Base-by-base conservation (phyloP, 768 basidiomycete genomes). In the Mycena maculata region DNA sequence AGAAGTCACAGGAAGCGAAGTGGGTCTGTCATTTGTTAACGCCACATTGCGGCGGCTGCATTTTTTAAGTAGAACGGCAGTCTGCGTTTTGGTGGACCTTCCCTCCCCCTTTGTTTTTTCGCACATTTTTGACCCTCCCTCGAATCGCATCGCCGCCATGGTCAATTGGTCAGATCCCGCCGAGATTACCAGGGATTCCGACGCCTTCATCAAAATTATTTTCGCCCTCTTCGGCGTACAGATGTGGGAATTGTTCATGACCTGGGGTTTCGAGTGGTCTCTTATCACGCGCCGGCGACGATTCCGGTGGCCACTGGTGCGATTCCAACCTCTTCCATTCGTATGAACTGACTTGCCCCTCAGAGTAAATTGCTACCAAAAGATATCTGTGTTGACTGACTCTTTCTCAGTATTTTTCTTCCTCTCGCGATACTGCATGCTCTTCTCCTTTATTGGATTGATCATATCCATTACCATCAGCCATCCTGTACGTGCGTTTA, bases 221-320 rank as follows among this genome's bases (percentile, higher is more conserved):
- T 89, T 89, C 71, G 79, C 81, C n/a, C 81, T 90, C 58, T 89
- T 88, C 67, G 91, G 91, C 20, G 76, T 90, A 53, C 90, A 90
- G 69, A 57, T 89, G 30, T 92, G 90, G 90, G 91, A 92, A 72
- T 67, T 92, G 44, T 82, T 88, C 68, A 78, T 82, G 70, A 91
- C 91, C 18, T 85, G 77, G 62, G 83, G 84, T 66, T 92, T 93
- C 68, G 91, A 93, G 71, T 86, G 86, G 85, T 90, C 90, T 28
- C 75, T 92, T 33, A 61, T 92, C 44, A 84, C 82, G 30, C 73
- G 85, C n/a, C 82, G 83, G 59, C 86, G 90, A 48, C 84, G 79
- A 71, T 87, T 91, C 68, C 84, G 86, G 31, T 91, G 90, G 90
- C 90, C 91, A 67, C 78, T 92, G 77, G 91, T 92, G 74, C 65